A percentile compares a stretch with the other conserved stretches of the same genome.
Conservation (phyloP, 805 yeast species). For the Candida boidinii region DNA sequence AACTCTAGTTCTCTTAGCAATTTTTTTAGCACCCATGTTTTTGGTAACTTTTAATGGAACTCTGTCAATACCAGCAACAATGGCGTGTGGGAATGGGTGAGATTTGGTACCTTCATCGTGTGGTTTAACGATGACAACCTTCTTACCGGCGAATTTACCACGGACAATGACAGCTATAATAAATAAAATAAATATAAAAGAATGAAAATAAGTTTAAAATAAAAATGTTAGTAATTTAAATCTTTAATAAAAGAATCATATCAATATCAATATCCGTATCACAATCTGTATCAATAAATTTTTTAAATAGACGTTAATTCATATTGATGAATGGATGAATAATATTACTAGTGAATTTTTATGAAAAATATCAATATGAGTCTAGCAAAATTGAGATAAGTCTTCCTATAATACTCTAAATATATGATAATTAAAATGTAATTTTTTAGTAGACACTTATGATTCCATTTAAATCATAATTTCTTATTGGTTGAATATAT, state of each 20-base stretch:
- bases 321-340: too few species aligned
- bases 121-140: conserved; percentile 97
- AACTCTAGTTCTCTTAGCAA: conserved; percentile 94
- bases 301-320: too few species aligned
- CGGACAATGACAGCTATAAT: conserved; percentile 90
- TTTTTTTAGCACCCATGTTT: conserved; percentile 91
- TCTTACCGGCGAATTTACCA: conserved; percentile 99
- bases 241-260: too few species aligned
- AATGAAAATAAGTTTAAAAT: too few species aligned
- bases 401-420: too few species aligned
- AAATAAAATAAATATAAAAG: conserved; percentile 2
- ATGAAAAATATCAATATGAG: too few species aligned
- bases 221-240: conserved; percentile 26
- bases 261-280: too few species aligned
- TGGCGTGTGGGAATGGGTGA: conserved; percentile 98
- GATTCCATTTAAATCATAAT: neutral
- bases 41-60: conserved; percentile 96
- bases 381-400: too few species aligned
- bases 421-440: too few species aligned
- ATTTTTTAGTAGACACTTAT: too few species aligned
- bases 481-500: neutral
- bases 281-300: too few species aligned
- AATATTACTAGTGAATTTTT: too few species aligned
- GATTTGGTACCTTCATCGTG: conserved; percentile 98
- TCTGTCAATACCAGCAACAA: conserved; percentile 99